A percentile compares a stretch with the other conserved stretches of the same genome.
Conservation (phyloP, 441 rosid species). For the Populus hybrid region DNA sequence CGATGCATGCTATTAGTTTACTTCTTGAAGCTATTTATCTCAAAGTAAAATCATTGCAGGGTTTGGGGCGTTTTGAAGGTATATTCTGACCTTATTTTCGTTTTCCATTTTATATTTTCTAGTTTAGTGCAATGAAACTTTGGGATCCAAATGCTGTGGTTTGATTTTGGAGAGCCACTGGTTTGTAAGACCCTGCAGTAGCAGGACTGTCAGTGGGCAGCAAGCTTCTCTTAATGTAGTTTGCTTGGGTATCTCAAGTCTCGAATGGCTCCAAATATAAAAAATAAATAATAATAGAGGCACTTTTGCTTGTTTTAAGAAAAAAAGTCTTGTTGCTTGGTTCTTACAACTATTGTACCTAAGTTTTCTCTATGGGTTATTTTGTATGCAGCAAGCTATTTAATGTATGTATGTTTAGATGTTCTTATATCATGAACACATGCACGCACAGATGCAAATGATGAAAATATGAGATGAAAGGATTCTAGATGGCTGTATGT, state of each 20-base stretch:
- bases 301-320: neutral
- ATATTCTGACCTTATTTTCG: conserved; percentile 13
- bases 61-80: conserved; percentile 66
- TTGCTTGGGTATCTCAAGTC: neutral
- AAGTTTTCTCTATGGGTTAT: neutral
- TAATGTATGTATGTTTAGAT: neutral
- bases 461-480: neutral
- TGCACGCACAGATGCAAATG: neutral
- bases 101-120: conserved; percentile 5
- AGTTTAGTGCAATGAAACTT: neutral
- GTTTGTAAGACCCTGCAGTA: too few relatives aligned
- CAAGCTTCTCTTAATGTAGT: neutral
- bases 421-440: neutral
- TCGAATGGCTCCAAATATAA: neutral
- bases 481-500: neutral
- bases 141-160: neutral
- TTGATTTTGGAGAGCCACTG: neutral
- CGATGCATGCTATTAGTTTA: conserved; percentile 70
- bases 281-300: neutral
- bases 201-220: neutral
- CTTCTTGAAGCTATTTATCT: conserved; percentile 71
- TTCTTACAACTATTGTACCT: neutral
- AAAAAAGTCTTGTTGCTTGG: neutral
- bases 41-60: conserved; percentile 63
- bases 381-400: neutral